phyloP scores from a whole-genome alignment of 2,329 filamentous ascomycete species.

The Aspergillus ochraceoroseus region DNA sequence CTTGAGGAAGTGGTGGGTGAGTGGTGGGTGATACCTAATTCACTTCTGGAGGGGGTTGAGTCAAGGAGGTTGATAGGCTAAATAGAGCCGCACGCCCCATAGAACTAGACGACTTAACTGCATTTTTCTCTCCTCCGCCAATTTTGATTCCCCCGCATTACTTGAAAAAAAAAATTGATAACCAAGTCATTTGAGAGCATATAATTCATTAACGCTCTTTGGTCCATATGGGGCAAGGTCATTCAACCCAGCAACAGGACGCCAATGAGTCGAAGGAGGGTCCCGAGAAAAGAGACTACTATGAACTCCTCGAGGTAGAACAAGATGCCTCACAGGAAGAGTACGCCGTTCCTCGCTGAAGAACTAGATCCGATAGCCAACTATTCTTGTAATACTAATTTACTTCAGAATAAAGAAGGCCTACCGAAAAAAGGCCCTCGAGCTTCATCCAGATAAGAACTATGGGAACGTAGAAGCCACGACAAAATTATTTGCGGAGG shows the following conservation, averaged over 20 bases:
- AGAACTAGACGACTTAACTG: no score
- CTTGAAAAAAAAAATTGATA: not conserved
- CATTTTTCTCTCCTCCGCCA: no score
- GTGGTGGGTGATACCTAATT: no score
- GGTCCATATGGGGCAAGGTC: constrained; percentile 41
- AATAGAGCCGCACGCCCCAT: no score
- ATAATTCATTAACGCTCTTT: no score
- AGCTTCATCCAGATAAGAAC: constrained; percentile 93
- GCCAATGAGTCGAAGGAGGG: constrained; percentile 19
- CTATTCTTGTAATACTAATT: constrained; percentile 4
- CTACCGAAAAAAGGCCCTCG: constrained; percentile 83
- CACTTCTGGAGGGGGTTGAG: no score
- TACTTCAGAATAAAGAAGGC: constrained; percentile 75
- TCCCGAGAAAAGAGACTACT: constrained; percentile 48
- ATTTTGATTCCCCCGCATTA: no score
- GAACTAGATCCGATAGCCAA: not conserved
- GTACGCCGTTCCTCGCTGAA: constrained; percentile 46
- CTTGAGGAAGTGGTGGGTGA: not conserved
- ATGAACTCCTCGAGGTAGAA: constrained; percentile 73
- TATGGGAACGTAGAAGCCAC: constrained; percentile 76
- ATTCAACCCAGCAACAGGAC: constrained; percentile 35
- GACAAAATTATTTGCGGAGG: constrained; percentile 80
- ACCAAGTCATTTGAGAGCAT: no score
- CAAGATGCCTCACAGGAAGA: constrained; percentile 73
- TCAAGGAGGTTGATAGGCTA: no score